Percentiles rank a stretch among this genome's conserved stretches.
Conservation (phyloP, 2,329 filamentous ascomycete genomes). For the Mycosphaerella sp. region DNA sequence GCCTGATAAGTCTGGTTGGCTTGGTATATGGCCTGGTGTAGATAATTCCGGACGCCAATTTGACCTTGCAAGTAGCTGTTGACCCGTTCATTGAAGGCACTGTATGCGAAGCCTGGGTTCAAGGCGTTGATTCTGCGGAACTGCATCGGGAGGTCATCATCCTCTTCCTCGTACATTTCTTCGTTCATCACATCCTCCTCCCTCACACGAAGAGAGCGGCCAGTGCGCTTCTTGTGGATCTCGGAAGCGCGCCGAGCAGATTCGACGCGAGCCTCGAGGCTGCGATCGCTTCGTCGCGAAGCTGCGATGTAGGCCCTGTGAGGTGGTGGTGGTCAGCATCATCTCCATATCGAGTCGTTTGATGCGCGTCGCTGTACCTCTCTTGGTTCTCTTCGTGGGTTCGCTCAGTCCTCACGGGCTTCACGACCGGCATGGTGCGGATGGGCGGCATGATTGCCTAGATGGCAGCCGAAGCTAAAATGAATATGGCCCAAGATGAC, state of each 20-base stretch:
- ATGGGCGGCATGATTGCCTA: constrained; percentile 29
- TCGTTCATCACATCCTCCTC: constrained; percentile 83
- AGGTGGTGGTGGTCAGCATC: not conserved
- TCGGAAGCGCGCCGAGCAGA: constrained; percentile 84
- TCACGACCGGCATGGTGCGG: constrained; percentile 35
- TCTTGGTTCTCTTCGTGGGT: constrained; percentile 79
- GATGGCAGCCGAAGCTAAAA: not conserved
- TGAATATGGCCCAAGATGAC: not conserved
- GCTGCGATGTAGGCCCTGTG: constrained; percentile 82
- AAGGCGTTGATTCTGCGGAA: constrained; percentile 59
- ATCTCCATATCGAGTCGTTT: constrained; percentile 18
- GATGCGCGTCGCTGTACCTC: constrained; percentile 36
- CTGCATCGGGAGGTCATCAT: constrained; percentile 67
- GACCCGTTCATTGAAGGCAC: constrained; percentile 53
- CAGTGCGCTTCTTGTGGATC: constrained; percentile 82
- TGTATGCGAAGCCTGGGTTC: constrained; percentile 38
- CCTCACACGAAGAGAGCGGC: constrained; percentile 71
- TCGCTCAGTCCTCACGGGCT: constrained; percentile 58
- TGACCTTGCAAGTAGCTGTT: constrained; percentile 54
- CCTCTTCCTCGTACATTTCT: constrained; percentile 95
- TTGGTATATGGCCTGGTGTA: constrained; percentile 43
- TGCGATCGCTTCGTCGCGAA: constrained; percentile 77
- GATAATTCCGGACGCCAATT: constrained; percentile 49
- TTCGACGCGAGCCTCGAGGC: constrained; percentile 78
- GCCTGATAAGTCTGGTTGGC: constrained; percentile 35